Evolutionary conservation across 2,329 filamentous ascomycete species (phyloP).

Genomic region (Pseudocercospora musae): DNA sequence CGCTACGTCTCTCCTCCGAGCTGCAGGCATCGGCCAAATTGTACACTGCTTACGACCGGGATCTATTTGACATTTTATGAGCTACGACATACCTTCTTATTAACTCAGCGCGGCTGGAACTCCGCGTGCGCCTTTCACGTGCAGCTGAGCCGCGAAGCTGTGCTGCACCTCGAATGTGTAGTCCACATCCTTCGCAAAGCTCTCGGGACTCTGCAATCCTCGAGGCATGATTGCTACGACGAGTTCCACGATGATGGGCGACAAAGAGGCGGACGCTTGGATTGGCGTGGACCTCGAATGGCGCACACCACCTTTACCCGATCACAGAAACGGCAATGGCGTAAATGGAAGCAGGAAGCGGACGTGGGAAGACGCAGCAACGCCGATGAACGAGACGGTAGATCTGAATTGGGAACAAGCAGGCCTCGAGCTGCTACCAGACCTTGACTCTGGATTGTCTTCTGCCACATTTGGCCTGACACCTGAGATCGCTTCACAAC

Average conservation of each 20-base stretch:
- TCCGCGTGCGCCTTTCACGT: neutral
- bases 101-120: neutral
- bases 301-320: conserved; percentile 20
- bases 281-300: conserved; percentile 22
- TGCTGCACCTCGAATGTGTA: neutral
- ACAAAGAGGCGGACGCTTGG: conserved; percentile 9
- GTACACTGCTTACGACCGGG: neutral
- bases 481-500: conserved; percentile 13
- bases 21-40: neutral
- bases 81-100: neutral
- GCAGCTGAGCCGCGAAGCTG: neutral
- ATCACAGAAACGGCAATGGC: conserved; percentile 14
- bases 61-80: neutral
- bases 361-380: conserved; percentile 19
- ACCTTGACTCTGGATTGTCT: conserved; percentile 4
- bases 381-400: conserved; percentile 6
- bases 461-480: conserved; percentile 12
- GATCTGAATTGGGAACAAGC: conserved; percentile 8
- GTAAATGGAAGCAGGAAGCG: conserved; percentile 21
- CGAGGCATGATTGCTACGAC: conserved; percentile 18
- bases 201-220: neutral
- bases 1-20: neutral
- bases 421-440: conserved; percentile 9
- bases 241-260: conserved; percentile 14
- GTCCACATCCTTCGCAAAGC: conserved; percentile 2